Evolutionary conservation across 2,329 filamentous ascomycete species (phyloP).

Genomic region (Paecilomyces dactylethromorphus): DNA sequence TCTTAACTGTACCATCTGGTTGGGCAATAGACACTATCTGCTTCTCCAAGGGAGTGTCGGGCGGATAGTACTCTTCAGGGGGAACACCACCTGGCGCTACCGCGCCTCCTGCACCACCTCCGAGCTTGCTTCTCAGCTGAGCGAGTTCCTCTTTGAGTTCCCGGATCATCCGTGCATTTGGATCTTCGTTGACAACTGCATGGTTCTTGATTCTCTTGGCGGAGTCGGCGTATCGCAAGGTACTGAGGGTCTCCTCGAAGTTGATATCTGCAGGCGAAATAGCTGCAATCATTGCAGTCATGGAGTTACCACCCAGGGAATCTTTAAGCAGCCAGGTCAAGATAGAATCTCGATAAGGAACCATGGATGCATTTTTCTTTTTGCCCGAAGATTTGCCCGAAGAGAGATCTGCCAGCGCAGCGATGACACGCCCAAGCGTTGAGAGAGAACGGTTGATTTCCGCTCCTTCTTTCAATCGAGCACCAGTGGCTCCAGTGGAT

Average conservation of each 20-base stretch:
- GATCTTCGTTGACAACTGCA: conserved; percentile 97
- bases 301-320: conserved; percentile 93
- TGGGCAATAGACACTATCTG: conserved; percentile 94
- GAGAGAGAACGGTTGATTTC: conserved; percentile 98
- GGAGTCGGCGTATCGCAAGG: conserved; percentile 90
- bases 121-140: conserved; percentile 78
- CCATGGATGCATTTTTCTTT: conserved; percentile 67
- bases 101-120: conserved; percentile 44
- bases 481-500: conserved; percentile 94
- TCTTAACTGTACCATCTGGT: conserved; percentile 78
- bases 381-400: conserved; percentile 78
- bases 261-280: conserved; percentile 99
- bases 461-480: conserved; percentile 90
- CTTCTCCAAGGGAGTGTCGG: conserved; percentile 86
- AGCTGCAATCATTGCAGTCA: conserved; percentile 99
- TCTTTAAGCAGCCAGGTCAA: conserved; percentile 96
- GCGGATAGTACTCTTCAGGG: conserved; percentile 78
- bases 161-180: conserved; percentile 96
- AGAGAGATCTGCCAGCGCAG: conserved; percentile 84
- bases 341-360: conserved; percentile 95
- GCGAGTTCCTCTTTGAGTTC: conserved; percentile 93
- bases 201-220: conserved; percentile 99
- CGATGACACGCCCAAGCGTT: conserved; percentile 94
- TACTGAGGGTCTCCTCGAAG: conserved; percentile 95
- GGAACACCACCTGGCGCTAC: conserved; percentile 45